phyloP scores from a whole-genome alignment of 495 filamentous ascomycete genomes.

The Lepraria neglecta region DNA sequence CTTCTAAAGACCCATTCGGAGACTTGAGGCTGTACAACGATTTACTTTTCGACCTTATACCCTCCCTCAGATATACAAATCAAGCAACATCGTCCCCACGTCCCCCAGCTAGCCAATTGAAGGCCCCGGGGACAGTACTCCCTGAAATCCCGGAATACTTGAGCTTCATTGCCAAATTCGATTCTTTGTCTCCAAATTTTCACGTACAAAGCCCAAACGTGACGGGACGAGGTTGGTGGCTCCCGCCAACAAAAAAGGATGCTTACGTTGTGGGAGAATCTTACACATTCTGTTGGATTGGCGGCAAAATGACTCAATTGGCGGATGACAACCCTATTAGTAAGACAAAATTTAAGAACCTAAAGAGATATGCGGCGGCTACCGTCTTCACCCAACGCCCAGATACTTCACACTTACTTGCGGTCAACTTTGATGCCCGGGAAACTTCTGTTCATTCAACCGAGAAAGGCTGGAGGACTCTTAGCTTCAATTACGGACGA shows the following conservation, averaged over 20 bases:
- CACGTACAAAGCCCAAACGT: not conserved
- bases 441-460: not conserved
- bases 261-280: not conserved
- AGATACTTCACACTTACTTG: slow-evolving; percentile 19
- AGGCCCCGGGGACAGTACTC: no score
- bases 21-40: no score
- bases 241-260: slow-evolving; percentile 7
- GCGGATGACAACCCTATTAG: no score
- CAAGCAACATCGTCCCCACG: no score
- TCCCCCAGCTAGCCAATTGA: no score
- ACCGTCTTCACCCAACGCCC: slow-evolving; percentile 21
- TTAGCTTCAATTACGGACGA: slow-evolving; percentile 8
- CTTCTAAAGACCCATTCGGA: no score
- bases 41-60: no score
- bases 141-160: no score
- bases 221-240: not conserved
- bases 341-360: no score
- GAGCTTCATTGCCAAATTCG: slow-evolving; percentile 14
- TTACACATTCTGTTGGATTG: not conserved
- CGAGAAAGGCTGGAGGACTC: slow-evolving; percentile 6
- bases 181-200: slow-evolving; percentile 15
- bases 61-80: no score
- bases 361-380: not conserved
- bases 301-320: no score
- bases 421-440: slow-evolving; percentile 11